Percentiles rank a stretch among this genome's conserved stretches.
Evolutionary conservation across 1,139 yeast species (phyloP).

Genomic region (Yamadazyma friedrichii): DNA sequence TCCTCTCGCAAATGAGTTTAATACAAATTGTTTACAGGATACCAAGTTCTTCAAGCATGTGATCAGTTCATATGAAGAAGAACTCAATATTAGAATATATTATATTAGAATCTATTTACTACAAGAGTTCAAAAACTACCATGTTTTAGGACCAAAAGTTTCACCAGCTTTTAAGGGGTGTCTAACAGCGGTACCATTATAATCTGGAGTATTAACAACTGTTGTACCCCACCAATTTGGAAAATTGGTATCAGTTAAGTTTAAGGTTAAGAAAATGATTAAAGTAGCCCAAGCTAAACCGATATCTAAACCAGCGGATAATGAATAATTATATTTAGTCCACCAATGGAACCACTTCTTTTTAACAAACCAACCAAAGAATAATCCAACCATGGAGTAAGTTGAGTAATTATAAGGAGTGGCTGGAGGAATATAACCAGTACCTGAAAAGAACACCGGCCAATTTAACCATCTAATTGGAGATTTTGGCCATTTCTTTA

Average conservation of each 20-base stretch:
- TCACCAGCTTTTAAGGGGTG: conserved; percentile 14
- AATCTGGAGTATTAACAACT: conserved; percentile 10
- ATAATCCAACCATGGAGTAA: conserved; percentile 34
- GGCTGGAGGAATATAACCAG: conserved; percentile 49
- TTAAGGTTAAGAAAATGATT: conserved; percentile 38
- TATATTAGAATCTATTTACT: neutral
- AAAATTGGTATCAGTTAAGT: conserved; percentile 26
- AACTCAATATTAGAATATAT: neutral
- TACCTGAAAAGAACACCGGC: conserved; percentile 50
- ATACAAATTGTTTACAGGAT: too few species aligned
- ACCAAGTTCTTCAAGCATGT: neutral
- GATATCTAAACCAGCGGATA: conserved; percentile 45
- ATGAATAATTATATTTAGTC: conserved; percentile 41
- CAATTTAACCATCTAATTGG: conserved; percentile 45
- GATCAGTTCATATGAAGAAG: too few species aligned
- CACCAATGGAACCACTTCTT: conserved; percentile 45
- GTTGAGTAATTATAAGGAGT: conserved; percentile 44
- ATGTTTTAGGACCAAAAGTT: conserved; percentile 20
- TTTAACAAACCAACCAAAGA: conserved; percentile 33
- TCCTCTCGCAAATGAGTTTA: too few species aligned
- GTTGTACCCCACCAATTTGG: conserved; percentile 40
- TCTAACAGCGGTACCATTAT: conserved; percentile 15
- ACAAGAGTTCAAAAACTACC: conserved; percentile 10
- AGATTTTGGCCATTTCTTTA: conserved; percentile 18
- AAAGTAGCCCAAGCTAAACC: conserved; percentile 44